phyloP scores from a whole-genome alignment of 345 rosid genomes.

The Eucalyptus sp. region DNA sequence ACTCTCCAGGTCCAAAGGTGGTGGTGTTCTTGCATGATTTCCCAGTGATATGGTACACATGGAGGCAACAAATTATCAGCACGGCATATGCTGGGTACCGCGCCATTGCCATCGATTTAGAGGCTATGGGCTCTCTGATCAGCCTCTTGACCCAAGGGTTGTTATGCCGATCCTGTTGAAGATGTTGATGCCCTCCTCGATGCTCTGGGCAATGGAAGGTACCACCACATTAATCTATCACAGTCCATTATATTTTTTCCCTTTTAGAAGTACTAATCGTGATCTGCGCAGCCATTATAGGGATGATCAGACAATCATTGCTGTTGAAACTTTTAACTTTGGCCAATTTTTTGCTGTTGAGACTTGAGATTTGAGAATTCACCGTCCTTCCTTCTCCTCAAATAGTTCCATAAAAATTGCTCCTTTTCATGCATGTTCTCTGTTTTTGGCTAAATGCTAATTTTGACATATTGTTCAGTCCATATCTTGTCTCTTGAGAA shows the following conservation, averaged over 20 bases:
- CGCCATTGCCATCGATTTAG: slow-evolving; percentile 17
- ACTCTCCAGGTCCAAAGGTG: background rate
- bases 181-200: slow-evolving; percentile 19
- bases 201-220: slow-evolving; percentile 7
- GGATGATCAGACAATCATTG: background rate
- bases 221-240: background rate
- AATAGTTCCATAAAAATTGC: background rate
- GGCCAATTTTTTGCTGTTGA: background rate
- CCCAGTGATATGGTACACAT: slow-evolving; percentile 32
- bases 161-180: slow-evolving; percentile 6
- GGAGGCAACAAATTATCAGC: slow-evolving; percentile 31
- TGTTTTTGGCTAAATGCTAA: background rate
- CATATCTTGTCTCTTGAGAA: background rate
- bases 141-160: slow-evolving; percentile 17
- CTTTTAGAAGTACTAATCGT: background rate
- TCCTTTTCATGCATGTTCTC: background rate
- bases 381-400: background rate
- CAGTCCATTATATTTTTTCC: background rate
- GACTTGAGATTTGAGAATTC: background rate
- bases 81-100: slow-evolving; percentile 15
- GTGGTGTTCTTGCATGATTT: slow-evolving; percentile 35
- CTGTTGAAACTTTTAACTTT: background rate
- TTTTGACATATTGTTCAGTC: background rate
- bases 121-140: slow-evolving; percentile 31
- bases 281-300: background rate